Evolutionary conservation across 2,329 filamentous ascomycete genomes (phyloP), one percentile per base, ranked within the genome.

Genomic region (Sclerotinia subarctica): DNA sequence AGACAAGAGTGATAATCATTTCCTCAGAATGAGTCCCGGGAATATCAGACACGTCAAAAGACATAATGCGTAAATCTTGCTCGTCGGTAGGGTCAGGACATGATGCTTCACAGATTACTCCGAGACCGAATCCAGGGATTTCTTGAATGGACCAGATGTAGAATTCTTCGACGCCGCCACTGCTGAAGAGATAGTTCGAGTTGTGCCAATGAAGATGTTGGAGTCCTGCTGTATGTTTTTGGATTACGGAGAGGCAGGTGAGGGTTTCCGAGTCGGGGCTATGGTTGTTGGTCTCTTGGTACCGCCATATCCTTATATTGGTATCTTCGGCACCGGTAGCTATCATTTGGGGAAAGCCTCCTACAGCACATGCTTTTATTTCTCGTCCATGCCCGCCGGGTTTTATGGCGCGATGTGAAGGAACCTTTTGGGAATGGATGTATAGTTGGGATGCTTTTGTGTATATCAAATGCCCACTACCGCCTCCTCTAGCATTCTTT

Each of bases 111-210:
- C 85, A 85, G 17, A 86, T 78, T 2, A 89, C 81, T 0, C 84
- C 86, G 2, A 88, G 78, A 4, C 84, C 83, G 17, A 76, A 76
- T 49, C 67, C 86, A 79, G 1, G 82, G 81, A 35, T 87, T 82
- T 8, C 91, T 77, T 15, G 76, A 75, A 58, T 81, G 52, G 86
- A 84, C 94, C 95, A 99, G 15, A 94, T 85, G 73, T 90, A 94
- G 71, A 98, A 90, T 78, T 99, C 94, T 77, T 97, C 94, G 70
- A 88, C 89, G 0, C 94, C 95, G 7, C 87, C 93, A 74, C 92
- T 94, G 72, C 92, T 97, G 77, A 98, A 91, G 2, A 99, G 85
- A 73, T 90, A 90, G 13, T 72, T 64, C 21, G 72, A 68, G 58
- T 86, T 84, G 1, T 90, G 87, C 92, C 93, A 98, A 69, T 85